Conservation (phyloP, 257 asterid genomes). For the Thymus mandschuricus region DNA sequence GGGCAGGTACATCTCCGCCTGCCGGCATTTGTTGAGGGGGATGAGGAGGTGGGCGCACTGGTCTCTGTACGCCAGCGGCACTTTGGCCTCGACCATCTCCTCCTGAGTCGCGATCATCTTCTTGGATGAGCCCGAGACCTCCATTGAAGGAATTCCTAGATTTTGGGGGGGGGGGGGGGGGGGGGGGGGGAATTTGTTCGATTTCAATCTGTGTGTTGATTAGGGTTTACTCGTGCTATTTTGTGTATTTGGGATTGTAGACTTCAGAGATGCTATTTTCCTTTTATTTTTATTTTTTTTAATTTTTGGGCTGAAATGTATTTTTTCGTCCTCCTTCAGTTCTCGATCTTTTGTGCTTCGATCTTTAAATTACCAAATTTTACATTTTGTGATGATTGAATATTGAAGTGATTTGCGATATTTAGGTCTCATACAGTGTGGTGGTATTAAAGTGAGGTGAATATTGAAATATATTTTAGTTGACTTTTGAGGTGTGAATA, state of each 20-base stretch:
- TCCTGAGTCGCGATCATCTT: slow-evolving; percentile 93
- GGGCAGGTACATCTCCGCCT: slow-evolving; percentile 82
- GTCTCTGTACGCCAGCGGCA: slow-evolving; percentile 81
- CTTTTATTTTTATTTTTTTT: too few species aligned
- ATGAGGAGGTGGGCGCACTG: slow-evolving; percentile 96
- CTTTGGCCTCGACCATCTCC: slow-evolving; percentile 81
- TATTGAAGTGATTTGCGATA: too few species aligned
- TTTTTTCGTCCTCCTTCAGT: too few species aligned
- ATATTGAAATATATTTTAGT: too few species aligned
- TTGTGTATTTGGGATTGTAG: neutral
- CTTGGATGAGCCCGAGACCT: slow-evolving; percentile 91
- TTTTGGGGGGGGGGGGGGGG: slow-evolving; percentile 19
- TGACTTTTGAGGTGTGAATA: too few species aligned
- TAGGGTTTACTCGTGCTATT: slow-evolving; percentile 6
- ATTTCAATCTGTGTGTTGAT: neutral
- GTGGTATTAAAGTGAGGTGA: too few species aligned
- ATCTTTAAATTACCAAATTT: too few species aligned
- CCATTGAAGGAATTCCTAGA: slow-evolving; percentile 51
- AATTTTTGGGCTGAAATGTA: too few species aligned
- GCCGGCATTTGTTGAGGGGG: slow-evolving; percentile 91
- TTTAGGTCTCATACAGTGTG: too few species aligned
- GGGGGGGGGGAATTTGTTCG: slow-evolving; percentile 23
- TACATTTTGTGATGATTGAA: too few species aligned
- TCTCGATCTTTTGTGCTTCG: too few species aligned
- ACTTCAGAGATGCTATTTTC: too few species aligned